Evolutionary conservation across 176 grass and related monocot species (phyloP).

Genomic region (Aegilops speltoides): DNA sequence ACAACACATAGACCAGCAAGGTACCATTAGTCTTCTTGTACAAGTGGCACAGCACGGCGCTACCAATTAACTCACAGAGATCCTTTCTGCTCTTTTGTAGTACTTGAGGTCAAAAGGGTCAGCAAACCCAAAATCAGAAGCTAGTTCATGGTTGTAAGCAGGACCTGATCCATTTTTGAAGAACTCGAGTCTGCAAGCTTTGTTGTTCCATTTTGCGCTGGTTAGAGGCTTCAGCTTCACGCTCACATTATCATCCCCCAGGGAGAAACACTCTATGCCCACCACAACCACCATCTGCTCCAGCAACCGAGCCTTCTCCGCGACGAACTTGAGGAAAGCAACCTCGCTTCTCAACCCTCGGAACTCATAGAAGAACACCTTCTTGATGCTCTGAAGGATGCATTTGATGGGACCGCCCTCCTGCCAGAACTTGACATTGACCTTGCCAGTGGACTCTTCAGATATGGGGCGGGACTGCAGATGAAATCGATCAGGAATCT

Average conservation of each 20-base stretch:
- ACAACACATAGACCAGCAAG: neutral
- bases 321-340: neutral
- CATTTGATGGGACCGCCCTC: neutral
- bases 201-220: neutral
- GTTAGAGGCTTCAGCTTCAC: neutral
- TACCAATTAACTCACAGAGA: neutral
- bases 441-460: neutral
- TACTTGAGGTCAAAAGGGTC: conserved; percentile 5
- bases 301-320: neutral
- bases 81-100: neutral
- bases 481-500: neutral
- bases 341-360: neutral
- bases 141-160: neutral
- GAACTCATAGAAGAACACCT: neutral
- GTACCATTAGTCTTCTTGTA: neutral
- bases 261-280: neutral
- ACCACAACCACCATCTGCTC: neutral
- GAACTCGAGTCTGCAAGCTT: neutral
- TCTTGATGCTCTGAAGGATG: neutral
- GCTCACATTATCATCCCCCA: neutral
- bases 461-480: neutral
- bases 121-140: neutral
- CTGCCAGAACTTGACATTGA: neutral
- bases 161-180: neutral
- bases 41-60: neutral